Conservation (phyloP, 2,329 filamentous ascomycete genomes). For the Penicillium sp. region DNA sequence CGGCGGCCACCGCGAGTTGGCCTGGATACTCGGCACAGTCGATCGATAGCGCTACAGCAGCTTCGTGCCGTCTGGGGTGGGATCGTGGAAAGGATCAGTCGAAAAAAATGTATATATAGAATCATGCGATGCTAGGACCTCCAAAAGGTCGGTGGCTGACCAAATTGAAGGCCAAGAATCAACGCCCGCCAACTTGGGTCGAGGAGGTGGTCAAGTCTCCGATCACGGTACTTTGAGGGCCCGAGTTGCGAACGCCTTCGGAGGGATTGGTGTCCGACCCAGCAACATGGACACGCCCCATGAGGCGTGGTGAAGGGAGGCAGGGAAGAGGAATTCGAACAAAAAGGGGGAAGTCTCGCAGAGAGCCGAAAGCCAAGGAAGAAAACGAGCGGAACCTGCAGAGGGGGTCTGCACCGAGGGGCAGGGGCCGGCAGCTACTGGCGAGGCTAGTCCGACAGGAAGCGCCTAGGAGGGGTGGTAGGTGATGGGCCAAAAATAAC, state of each 20-base stretch:
- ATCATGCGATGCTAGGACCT: conserved; percentile 11
- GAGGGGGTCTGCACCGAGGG: conserved; percentile 21
- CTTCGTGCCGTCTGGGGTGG: background rate
- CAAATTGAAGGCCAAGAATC: conserved; percentile 6
- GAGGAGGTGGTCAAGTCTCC: conserved; percentile 4
- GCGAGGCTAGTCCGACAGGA: conserved; percentile 16
- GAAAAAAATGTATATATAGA: conserved; percentile 20
- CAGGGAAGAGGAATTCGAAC: conserved; percentile 1
- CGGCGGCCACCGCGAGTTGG: background rate
- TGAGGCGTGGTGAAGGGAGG: conserved; percentile 3
- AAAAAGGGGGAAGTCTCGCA: conserved; percentile 3
- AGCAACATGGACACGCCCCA: conserved; percentile 12
- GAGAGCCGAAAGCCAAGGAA: conserved; percentile 7
- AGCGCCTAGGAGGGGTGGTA: conserved; percentile 16
- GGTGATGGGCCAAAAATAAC: conserved; percentile 26
- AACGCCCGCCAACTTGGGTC: conserved; percentile 1
- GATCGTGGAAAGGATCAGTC: conserved; percentile 1
- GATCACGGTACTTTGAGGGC: conserved; percentile 9
- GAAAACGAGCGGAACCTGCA: conserved; percentile 17
- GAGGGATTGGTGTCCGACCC: conserved; percentile 7
- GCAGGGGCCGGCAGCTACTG: conserved; percentile 11
- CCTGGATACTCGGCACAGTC: too few relatives aligned
- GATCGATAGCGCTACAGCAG: too few relatives aligned
- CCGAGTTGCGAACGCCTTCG: conserved; percentile 4
- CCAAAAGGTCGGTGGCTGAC: conserved; percentile 11